Base-by-base conservation (phyloP, 345 rosid species). In the Garcia nutans region DNA sequence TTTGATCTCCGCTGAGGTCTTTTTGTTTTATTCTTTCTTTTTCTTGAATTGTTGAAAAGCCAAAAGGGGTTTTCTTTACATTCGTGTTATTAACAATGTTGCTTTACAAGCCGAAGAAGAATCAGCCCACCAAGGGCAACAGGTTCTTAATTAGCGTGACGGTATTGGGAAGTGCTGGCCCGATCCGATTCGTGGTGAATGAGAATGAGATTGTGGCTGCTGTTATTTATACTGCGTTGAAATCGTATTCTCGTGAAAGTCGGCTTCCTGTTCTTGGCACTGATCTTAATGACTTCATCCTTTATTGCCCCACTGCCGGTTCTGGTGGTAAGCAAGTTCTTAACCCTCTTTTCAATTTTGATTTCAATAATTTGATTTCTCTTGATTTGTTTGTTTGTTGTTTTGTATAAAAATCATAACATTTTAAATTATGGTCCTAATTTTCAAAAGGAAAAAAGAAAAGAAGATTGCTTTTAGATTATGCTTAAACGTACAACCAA, bases 191-290 rank as follows among this genome's bases (percentile, higher is more conserved):
- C 72, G 92, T 96, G 16, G 97, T 93, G 3, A 85, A 81, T 72
- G 98, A 96, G 80, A 86, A 86, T 28, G 94, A 93, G 72, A 86
- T 86, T 10, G 94, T 93, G 4, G 93, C 86, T 37, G 87, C 89
- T 10, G 97, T 96, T 7, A 93, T 96, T 33, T 94, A 92, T 47
- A 89, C 95, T 37, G 91, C 91, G 20, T 82, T 96, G 78, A 96
- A 96, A 78, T 75, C 81, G 24, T 96, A 96, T 74, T 97, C 99
- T 15, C 96, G 99, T n/a, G 99, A 93, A 79, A 97, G 99, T 56
- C 88, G 98, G 23, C 93, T 93, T n/a, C 99, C 99, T 1, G 80
- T 92, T 70, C 91, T 96, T 44, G 97, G 99, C 19, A 87, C 97
- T 16, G 84, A 93, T 82, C 88, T 91, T 61, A 86, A 91, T 22